phyloP scores from a whole-genome alignment of 2,329 filamentous ascomycete species.

The Hymenoscyphus fraxineus region DNA sequence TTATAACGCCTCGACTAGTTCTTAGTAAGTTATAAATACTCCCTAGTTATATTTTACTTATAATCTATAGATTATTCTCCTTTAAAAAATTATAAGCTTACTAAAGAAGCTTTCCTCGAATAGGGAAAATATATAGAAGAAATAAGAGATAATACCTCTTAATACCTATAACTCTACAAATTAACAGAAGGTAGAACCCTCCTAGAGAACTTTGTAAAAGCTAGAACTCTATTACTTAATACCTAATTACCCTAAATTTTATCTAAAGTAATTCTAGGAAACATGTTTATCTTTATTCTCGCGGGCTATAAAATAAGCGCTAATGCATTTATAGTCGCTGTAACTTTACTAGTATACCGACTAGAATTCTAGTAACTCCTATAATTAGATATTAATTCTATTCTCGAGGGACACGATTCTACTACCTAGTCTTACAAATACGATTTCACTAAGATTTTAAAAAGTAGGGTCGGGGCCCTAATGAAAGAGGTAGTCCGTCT shows the following conservation, averaged over 20 bases:
- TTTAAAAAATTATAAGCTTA: not conserved
- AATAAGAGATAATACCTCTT: not conserved
- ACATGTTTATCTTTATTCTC: slow-evolving; percentile 63
- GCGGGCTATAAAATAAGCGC: slow-evolving; percentile 79
- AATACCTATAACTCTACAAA: not conserved
- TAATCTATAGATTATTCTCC: not conserved
- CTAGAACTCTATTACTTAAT: not conserved
- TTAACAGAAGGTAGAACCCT: not conserved
- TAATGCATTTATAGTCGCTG: slow-evolving; percentile 66
- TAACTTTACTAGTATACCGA: slow-evolving; percentile 65
- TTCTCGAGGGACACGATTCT: slow-evolving; percentile 56
- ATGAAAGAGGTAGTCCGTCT: slow-evolving; percentile 61
- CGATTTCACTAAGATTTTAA: slow-evolving; percentile 60
- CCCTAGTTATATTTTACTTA: not conserved
- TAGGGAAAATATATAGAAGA: slow-evolving; percentile 5
- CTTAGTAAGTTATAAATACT: not conserved
- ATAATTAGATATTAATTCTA: slow-evolving; percentile 63
- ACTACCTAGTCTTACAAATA: slow-evolving; percentile 66
- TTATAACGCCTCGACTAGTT: not conserved
- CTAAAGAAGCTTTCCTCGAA: slow-evolving; percentile 1
- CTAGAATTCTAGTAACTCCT: slow-evolving; percentile 59
- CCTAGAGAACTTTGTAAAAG: not conserved
- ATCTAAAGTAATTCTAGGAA: slow-evolving; percentile 53
- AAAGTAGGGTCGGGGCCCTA: slow-evolving; percentile 67
- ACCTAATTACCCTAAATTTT: not conserved